Evolutionary conservation across 2,329 filamentous ascomycete genomes (phyloP).

Genomic region (Colletotrichum lindemuthianum): DNA sequence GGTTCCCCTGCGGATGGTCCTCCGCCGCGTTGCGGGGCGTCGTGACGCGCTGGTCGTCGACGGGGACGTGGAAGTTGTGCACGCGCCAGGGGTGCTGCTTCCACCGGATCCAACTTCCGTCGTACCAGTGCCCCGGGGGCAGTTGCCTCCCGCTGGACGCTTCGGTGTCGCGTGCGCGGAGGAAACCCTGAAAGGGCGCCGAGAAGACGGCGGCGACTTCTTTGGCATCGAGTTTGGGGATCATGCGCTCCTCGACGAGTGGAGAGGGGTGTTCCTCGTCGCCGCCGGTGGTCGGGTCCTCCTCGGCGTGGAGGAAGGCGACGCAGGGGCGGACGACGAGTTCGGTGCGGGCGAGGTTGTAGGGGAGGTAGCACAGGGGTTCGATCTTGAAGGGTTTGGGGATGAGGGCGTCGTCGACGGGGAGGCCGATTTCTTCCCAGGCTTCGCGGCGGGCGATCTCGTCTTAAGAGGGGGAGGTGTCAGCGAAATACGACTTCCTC

Average conservation of each 20-base stretch:
- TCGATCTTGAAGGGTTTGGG: constrained; percentile 85
- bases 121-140: constrained; percentile 79
- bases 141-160: constrained; percentile 49
- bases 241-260: constrained; percentile 75
- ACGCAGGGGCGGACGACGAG: constrained; percentile 81
- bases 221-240: constrained; percentile 84
- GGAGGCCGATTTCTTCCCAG: constrained; percentile 91
- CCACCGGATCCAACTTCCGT: constrained; percentile 83
- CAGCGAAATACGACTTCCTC: too few species aligned
- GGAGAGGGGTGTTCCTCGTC: constrained; percentile 38
- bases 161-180: constrained; percentile 69
- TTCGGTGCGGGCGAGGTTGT: constrained; percentile 77
- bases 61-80: constrained; percentile 92
- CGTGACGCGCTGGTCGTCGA: constrained; percentile 74
- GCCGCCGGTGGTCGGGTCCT: constrained; percentile 43
- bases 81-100: constrained; percentile 82
- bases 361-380: constrained; percentile 85
- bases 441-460: constrained; percentile 91
- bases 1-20: constrained; percentile 53
- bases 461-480: constrained; percentile 54
- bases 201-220: constrained; percentile 96
- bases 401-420: constrained; percentile 73
- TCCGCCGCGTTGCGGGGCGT: constrained; percentile 56
- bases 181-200: constrained; percentile 86
- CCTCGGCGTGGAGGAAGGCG: constrained; percentile 77